Conservation (phyloP, 75 land plant species). For the Selaginella tamariscina region DNA sequence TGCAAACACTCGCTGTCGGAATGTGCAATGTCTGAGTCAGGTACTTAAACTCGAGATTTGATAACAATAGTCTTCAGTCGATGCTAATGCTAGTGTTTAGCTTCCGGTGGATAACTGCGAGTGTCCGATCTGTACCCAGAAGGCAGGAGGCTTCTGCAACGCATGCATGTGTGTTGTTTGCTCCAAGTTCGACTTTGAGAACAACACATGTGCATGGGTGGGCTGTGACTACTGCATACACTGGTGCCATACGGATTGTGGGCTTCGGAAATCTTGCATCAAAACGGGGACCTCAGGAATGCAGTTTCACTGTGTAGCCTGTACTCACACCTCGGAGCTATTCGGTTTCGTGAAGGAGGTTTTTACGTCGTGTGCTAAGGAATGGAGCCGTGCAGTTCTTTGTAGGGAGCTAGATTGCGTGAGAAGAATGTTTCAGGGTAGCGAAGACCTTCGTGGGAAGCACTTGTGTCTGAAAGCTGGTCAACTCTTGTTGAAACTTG, state of each 20-base stretch:
- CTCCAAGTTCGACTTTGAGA: slow-evolving; percentile 76
- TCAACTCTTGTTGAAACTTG: slow-evolving; percentile 51
- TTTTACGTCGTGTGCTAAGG: slow-evolving; percentile 55
- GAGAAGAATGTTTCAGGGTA: slow-evolving; percentile 61
- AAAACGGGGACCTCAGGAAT: slow-evolving; percentile 73
- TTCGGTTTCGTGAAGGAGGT: slow-evolving; percentile 98
- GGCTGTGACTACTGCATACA: slow-evolving; percentile 94
- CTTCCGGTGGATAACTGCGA: slow-evolving; percentile 91
- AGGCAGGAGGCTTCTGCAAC: slow-evolving; percentile 69
- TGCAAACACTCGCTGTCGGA: slow-evolving; percentile 49
- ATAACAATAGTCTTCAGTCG: too few species aligned
- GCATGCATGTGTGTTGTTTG: slow-evolving; percentile 95
- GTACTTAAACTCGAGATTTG: too few species aligned
- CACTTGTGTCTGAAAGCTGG: slow-evolving; percentile 52
- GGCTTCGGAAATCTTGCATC: slow-evolving; percentile 55
- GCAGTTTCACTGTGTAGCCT: slow-evolving; percentile 90
- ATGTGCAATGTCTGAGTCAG: slow-evolving; percentile 53
- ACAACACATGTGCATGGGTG: slow-evolving; percentile 91
- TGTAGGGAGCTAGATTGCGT: slow-evolving; percentile 82
- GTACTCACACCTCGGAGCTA: slow-evolving; percentile 85
- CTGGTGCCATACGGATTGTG: slow-evolving; percentile 97
- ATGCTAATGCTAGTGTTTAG: too few species aligned
- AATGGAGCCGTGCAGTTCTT: slow-evolving; percentile 60
- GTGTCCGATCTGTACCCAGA: slow-evolving; percentile 66
- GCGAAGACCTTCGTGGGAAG: slow-evolving; percentile 69